A percentile compares a stretch with the other conserved stretches of the same genome.
Conservation (phyloP, 1,139 yeast genomes). For the Kodamaea sp. region DNA sequence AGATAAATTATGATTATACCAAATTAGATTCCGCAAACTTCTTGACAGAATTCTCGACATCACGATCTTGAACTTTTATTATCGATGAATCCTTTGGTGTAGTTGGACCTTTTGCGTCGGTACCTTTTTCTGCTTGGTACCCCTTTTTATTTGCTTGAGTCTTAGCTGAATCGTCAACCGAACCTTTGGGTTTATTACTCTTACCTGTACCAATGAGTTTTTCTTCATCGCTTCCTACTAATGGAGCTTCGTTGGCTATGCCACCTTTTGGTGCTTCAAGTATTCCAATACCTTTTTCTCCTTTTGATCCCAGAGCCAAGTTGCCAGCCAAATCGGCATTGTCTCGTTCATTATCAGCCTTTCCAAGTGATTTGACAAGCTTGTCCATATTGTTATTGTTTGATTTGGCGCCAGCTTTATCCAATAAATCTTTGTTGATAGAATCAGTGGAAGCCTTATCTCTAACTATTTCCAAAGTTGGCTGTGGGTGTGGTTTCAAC, state of each 20-base stretch:
- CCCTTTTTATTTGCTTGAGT: constrained; percentile 8
- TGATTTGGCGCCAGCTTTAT: constrained; percentile 3
- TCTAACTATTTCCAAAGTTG: constrained; percentile 28
- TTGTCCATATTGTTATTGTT: constrained; percentile 23
- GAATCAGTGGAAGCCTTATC: too few relatives aligned
- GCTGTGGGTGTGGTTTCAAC: constrained; percentile 28
- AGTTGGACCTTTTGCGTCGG: constrained; percentile 1
- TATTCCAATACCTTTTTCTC: constrained; percentile 42
- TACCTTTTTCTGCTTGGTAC: constrained; percentile 15
- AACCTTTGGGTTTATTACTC: constrained; percentile 2
- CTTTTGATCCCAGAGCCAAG: constrained; percentile 41
- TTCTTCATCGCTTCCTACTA: constrained; percentile 44
- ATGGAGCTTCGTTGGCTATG: constrained; percentile 45
- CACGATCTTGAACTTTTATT: constrained; percentile 5
- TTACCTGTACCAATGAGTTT: constrained; percentile 25
- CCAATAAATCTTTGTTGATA: neutral
- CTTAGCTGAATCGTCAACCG: neutral
- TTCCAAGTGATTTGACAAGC: constrained; percentile 21
- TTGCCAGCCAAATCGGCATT: constrained; percentile 40
- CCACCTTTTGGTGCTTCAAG: constrained; percentile 52
- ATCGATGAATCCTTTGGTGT: constrained; percentile 3
- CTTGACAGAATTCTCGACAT: constrained; percentile 5
- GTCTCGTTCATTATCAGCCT: constrained; percentile 29
- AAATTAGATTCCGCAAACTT: neutral
- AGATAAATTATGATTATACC: too few relatives aligned